Conservation (phyloP, 441 rosid genomes). For the Syzygium malaccense region DNA sequence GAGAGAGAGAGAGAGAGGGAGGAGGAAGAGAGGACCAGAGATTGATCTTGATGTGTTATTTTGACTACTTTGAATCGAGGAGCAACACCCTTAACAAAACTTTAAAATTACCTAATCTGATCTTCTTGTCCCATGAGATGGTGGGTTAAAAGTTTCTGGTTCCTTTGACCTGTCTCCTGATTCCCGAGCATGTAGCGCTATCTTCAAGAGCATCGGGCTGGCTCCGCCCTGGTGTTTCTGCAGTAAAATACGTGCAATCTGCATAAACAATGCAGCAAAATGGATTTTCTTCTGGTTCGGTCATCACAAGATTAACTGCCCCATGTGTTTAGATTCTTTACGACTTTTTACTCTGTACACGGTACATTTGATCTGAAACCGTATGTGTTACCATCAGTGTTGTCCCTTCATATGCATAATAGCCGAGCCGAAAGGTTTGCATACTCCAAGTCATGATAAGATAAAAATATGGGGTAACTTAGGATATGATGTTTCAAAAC, state of each 20-base stretch:
- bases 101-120: background rate
- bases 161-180: constrained; percentile 20
- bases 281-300: background rate
- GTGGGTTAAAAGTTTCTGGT: background rate
- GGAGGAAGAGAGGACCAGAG: background rate
- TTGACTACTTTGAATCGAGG: background rate
- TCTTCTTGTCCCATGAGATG: background rate
- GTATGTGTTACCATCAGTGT: background rate
- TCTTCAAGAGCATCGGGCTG: constrained; percentile 13
- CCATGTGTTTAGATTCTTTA: background rate
- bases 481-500: background rate
- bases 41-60: background rate
- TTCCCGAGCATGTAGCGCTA: constrained; percentile 19
- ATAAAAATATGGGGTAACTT: background rate
- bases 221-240: constrained; percentile 8
- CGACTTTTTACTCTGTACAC: background rate
- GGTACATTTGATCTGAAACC: background rate
- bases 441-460: background rate
- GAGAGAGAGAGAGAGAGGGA: background rate
- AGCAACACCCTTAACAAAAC: background rate
- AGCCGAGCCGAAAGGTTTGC: background rate
- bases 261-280: background rate
- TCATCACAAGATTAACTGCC: background rate
- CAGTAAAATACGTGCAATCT: background rate
- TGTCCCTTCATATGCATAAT: background rate